Evolutionary conservation across 768 basidiomycete genomes (phyloP).

Genomic region (Scleroderma bovista): DNA sequence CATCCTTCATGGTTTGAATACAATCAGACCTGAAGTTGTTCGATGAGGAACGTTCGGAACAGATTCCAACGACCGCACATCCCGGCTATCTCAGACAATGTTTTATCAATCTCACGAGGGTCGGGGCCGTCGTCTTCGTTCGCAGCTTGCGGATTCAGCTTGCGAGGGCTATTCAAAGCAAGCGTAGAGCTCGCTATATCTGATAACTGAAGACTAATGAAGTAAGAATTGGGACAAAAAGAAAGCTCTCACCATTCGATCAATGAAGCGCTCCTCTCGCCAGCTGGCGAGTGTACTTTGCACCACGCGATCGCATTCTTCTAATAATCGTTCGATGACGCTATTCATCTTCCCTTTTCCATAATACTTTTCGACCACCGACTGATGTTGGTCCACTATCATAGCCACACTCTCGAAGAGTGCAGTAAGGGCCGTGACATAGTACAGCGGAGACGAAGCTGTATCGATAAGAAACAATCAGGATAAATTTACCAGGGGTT

Average conservation of each 20-base stretch:
- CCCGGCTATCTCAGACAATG: slow-evolving; percentile 80
- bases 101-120: slow-evolving; percentile 86
- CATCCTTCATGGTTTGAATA: background rate
- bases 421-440: slow-evolving; percentile 82
- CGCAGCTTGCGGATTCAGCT: slow-evolving; percentile 24
- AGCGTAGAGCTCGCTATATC: slow-evolving; percentile 41
- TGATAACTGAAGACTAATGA: slow-evolving; percentile 33
- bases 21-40: slow-evolving; percentile 55
- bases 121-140: slow-evolving; percentile 63
- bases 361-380: slow-evolving; percentile 97
- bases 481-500: slow-evolving; percentile 5
- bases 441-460: slow-evolving; percentile 93
- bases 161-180: slow-evolving; percentile 27
- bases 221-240: background rate
- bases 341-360: slow-evolving; percentile 80
- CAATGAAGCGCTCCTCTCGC: slow-evolving; percentile 86
- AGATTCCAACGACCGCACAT: slow-evolving; percentile 92
- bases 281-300: slow-evolving; percentile 72
- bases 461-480: slow-evolving; percentile 8
- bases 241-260: slow-evolving; percentile 55
- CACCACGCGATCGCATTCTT: slow-evolving; percentile 85
- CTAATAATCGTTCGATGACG: slow-evolving; percentile 69
- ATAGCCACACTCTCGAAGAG: slow-evolving; percentile 93
- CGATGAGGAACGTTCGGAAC: slow-evolving; percentile 81
- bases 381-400: slow-evolving; percentile 96